Conservation (phyloP, 805 yeast species). For the Myxozyma monticola region DNA sequence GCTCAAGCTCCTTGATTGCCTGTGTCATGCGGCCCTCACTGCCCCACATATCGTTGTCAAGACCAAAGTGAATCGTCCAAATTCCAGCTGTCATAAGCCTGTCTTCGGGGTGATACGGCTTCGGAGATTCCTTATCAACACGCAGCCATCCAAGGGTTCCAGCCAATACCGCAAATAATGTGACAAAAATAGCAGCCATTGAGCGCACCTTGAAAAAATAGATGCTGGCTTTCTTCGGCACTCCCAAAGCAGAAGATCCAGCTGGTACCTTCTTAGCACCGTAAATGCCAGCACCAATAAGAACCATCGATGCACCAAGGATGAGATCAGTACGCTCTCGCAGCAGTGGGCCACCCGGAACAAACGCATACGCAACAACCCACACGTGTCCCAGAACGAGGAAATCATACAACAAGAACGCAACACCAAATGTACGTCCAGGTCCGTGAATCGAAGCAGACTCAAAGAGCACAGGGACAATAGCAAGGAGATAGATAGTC, state of each 20-base stretch:
- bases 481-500: constrained; percentile 52
- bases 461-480: constrained; percentile 37
- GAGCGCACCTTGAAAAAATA: constrained; percentile 16
- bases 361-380: constrained; percentile 98
- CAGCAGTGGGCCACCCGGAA: constrained; percentile 85
- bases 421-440: constrained; percentile 47
- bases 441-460: constrained; percentile 57
- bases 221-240: constrained; percentile 25
- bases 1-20: constrained; percentile 77
- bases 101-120: constrained; percentile 65
- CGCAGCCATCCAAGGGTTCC: constrained; percentile 57
- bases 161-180: constrained; percentile 48
- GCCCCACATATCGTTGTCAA: constrained; percentile 98
- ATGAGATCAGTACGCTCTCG: constrained; percentile 87
- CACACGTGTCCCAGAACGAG: constrained; percentile 83
- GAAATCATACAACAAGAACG: constrained; percentile 50
- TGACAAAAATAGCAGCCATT: constrained; percentile 32
- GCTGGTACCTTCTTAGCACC: constrained; percentile 32
- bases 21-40: constrained; percentile 86
- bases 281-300: constrained; percentile 56
- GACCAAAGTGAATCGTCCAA: constrained; percentile 97
- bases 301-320: constrained; percentile 54
- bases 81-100: constrained; percentile 88
- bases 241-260: constrained; percentile 24
- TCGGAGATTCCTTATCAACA: constrained; percentile 60